Conservation (phyloP, 768 basidiomycete species). For the Suillus placidus region DNA sequence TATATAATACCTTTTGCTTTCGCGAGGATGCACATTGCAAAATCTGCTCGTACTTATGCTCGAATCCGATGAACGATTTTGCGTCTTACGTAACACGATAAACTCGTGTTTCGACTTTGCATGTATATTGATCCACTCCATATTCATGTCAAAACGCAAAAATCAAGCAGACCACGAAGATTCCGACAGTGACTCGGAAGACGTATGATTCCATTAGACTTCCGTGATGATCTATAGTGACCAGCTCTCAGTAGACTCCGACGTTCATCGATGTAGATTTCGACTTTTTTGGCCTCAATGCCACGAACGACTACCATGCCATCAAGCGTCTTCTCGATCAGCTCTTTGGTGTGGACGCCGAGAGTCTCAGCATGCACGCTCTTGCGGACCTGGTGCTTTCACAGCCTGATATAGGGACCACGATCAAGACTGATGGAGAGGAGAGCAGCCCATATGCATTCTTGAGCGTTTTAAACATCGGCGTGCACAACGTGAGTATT, state of each 20-base stretch:
- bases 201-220: conserved; percentile 41
- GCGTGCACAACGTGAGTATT: conserved; percentile 57
- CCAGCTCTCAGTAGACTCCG: conserved; percentile 19
- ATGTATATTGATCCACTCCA: neutral
- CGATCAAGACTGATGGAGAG: conserved; percentile 80
- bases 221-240: conserved; percentile 8
- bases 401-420: conserved; percentile 79
- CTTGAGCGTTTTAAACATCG: conserved; percentile 81
- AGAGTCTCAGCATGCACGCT: conserved; percentile 66
- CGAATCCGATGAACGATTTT: neutral
- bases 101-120: neutral
- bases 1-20: conserved; percentile 5
- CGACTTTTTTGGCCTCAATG: conserved; percentile 90
- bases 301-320: conserved; percentile 82
- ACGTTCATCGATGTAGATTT: conserved; percentile 48
- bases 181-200: conserved; percentile 40
- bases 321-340: conserved; percentile 73
- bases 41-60: no score
- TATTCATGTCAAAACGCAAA: conserved; percentile 57
- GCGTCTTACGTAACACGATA: conserved; percentile 1
- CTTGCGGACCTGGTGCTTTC: conserved; percentile 79
- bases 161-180: conserved; percentile 40
- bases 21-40: neutral
- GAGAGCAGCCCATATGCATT: conserved; percentile 80
- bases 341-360: conserved; percentile 74